Base-by-base conservation (phyloP, 2,329 filamentous ascomycete species). In the Paramyrothecium roridum region DNA sequence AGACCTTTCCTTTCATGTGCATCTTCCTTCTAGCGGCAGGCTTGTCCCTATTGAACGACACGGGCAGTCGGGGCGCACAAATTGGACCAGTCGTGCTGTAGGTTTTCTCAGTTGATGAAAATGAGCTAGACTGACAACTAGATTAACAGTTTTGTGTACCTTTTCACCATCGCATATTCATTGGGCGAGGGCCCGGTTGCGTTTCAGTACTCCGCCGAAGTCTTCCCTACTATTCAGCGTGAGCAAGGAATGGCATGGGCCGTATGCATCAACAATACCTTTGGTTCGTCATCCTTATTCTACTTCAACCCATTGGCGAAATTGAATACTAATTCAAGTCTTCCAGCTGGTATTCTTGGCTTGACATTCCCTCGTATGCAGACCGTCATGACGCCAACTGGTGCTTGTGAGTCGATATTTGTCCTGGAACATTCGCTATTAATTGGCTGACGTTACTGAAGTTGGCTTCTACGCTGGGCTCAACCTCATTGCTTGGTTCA, bases 241-340 rank as follows among this genome's bases (percentile, higher is more conserved):
- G 86, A 88, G 65, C 77, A 87, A 33, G 86, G 86, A 50, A 88
- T 89, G 86, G 80, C 78, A 0, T 87, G 82, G 71, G 82, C 84
- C 10, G 85, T 88, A 3, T 62, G 59, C 52, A 67, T 63, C 45
- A 66, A 69, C 56, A 67, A 67, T 53, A 63, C 60, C 1, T 65
- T 65, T 52, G 63, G 63, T 65, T 23, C 59, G 61, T 17, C 0
- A 2, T 6, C 1, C 33, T 3, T 1, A 3, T 0, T n/a, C n/a
- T n/a, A 30, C 26, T 10, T 6, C 26, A 30, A 30, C 4, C 26
- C 26, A 3, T 7, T 55, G 46, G 23, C 52, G 30, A 11, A 6
- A 30, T 52, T 53, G 1, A 51, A 60, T 8, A 51, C 50, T 0
- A 30, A 30, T 30, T 10, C 7, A 43, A 16, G 4, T 43, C 16